phyloP scores from a whole-genome alignment of 345 rosid species.

The Jatropha curcas region DNA sequence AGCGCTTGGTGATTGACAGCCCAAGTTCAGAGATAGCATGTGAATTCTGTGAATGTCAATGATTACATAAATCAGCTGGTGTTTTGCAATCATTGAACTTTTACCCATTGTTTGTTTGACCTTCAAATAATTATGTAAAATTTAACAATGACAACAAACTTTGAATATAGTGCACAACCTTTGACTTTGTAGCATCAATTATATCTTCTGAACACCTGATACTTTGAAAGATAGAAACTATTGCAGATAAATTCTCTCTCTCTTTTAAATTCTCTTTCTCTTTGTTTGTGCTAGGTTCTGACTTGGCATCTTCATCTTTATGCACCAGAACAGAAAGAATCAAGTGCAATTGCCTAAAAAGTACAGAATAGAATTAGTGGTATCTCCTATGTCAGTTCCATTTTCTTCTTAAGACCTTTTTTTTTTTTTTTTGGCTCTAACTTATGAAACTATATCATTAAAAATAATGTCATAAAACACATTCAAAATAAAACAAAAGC shows the following conservation, averaged over 20 bases:
- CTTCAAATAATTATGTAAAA: background rate
- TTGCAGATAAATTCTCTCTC: constrained; percentile 52
- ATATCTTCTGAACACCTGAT: constrained; percentile 76
- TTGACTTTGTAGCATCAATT: constrained; percentile 67
- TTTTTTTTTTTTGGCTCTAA: background rate
- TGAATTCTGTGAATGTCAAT: constrained; percentile 64
- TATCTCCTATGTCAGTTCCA: background rate
- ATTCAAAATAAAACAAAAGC: constrained; percentile 15
- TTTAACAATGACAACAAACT: background rate
- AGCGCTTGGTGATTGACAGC: constrained; percentile 57
- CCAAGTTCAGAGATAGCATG: constrained; percentile 93
- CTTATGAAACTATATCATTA: background rate
- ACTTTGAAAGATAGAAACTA: constrained; percentile 53
- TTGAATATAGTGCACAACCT: constrained; percentile 49
- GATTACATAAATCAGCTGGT: constrained; percentile 20
- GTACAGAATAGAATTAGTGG: constrained; percentile 4
- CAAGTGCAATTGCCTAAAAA: constrained; percentile 73
- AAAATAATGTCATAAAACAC: background rate
- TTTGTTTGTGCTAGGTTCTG: constrained; percentile 52
- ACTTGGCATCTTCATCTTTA: constrained; percentile 81
- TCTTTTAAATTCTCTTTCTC: constrained; percentile 67
- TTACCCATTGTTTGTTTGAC: no score
- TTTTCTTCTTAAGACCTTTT: background rate
- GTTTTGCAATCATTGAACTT: constrained; percentile 3
- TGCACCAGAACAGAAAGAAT: constrained; percentile 62